These are phyloP conservation scores for Trichoderma hamatum DNA, from an alignment of 2,329 filamentous ascomycete genomes.

Conservation along the genomic window DNA sequence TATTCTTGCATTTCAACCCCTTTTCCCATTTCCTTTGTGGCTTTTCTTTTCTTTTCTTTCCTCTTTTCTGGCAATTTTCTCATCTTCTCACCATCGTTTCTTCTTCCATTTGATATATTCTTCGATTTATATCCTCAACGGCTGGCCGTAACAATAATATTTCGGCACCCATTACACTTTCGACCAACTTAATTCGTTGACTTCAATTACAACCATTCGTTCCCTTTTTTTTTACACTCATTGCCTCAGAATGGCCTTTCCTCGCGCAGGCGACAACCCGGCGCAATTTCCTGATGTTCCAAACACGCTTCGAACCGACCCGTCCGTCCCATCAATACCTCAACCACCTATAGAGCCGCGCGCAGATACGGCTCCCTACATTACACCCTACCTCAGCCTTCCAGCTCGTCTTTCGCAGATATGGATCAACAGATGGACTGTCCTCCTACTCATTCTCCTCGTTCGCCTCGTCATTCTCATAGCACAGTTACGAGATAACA, in stretches of 20 bases:
- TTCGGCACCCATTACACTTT: conserved; percentile 23
- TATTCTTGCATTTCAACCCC: not conserved
- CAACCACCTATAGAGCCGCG: conserved; percentile 39
- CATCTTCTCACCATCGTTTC: not conserved
- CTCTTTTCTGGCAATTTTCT: not conserved
- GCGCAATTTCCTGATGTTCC: conserved; percentile 44
- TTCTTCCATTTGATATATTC: not conserved
- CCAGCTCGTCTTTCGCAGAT: conserved; percentile 88
- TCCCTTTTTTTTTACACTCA: not conserved
- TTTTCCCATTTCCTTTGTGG: not conserved
- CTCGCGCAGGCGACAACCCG: conserved; percentile 39
- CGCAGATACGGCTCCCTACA: conserved; percentile 65
- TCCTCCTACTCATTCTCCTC: conserved; percentile 84
- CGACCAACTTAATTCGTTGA: conserved; percentile 23
- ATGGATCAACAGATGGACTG: conserved; percentile 97
- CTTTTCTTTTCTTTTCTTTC: not conserved
- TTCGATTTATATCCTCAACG: conserved; percentile 3
- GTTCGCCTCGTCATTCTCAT: conserved; percentile 78
- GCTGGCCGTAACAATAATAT: conserved; percentile 26
- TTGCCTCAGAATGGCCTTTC: conserved; percentile 41
- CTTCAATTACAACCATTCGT: conserved; percentile 33
- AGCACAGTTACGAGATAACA: conserved; percentile 69
- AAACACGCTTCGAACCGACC: conserved; percentile 42
- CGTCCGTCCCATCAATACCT: conserved; percentile 42
- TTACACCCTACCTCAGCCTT: conserved; percentile 91